Base-by-base conservation (phyloP, 306 rosid genomes). In the Rosa multiflora region DNA sequence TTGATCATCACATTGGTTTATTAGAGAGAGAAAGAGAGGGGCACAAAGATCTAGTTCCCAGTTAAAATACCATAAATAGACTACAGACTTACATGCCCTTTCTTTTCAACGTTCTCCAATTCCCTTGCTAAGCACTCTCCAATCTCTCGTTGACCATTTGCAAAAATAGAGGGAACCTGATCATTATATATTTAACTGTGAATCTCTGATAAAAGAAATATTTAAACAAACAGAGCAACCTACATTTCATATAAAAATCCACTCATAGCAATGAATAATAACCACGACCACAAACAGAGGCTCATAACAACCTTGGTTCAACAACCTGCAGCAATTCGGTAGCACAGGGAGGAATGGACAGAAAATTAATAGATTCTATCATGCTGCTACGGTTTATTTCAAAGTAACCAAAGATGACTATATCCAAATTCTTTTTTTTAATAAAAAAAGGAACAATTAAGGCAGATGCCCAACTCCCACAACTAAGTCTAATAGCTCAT, bases 161-260 rank as follows among this genome's bases (percentile, higher is more conserved):
- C 97, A 72, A 97, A 94, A 88, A 94, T 94, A 35, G 97, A 89
- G 47, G 90, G 97, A 81, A 94, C 99, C 97, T 94, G 76, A 55
- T 13, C 10, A 79, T 55, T 64, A 77, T 12, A 78, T 74, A 63
- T 26, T 69, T 37, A 61, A 71, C 29, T 70, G 70, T 70, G 20
- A 79, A 66, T 75, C 39, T 42, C 39, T 40, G 15, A 17, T 4
- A 46, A 55, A 77, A 18, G 10, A 10, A 18, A 32, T 17, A 37
- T 13, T 5, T 20, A 44, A 4, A 46, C 9, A 17, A 4, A 5
- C n/a, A 63, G 64, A 61, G 44, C n/a, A 51, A 62, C 23, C 67
- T 23, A 61, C 1, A 4, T 26, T 29, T 14, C 18, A 26, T 13
- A 23, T 6, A 8, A 73, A 72, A 8, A 6, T 15, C 7, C 11